Evolutionary conservation across 331 rosid species (phyloP).

Genomic region (Malus hybrid): DNA sequence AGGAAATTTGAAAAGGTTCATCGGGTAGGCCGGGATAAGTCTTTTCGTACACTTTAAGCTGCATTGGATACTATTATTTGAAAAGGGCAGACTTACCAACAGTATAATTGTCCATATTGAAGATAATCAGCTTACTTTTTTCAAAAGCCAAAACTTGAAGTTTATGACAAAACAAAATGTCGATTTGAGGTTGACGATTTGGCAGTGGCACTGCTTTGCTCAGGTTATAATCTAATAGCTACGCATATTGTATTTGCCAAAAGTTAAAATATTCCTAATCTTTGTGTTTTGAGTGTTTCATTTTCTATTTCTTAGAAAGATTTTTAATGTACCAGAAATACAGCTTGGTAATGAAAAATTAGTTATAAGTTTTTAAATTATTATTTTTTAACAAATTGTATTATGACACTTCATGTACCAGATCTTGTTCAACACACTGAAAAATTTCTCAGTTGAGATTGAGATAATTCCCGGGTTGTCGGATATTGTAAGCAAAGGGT

Average conservation of each 20-base stretch:
- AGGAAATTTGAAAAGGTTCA: no score
- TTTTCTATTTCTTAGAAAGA: neutral
- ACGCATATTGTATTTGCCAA: neutral
- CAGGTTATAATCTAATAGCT: neutral
- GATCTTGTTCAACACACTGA: no score
- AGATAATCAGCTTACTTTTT: neutral
- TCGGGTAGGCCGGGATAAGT: no score
- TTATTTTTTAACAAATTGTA: no score
- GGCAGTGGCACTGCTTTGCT: neutral
- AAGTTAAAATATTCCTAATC: neutral
- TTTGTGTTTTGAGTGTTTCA: neutral
- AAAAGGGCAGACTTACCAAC: neutral
- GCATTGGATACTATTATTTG: no score
- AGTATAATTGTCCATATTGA: neutral
- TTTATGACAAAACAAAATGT: neutral
- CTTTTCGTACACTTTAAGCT: no score
- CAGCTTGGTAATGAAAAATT: no score
- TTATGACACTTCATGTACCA: no score
- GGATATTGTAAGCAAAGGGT: neutral
- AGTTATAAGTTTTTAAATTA: no score
- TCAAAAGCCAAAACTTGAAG: neutral
- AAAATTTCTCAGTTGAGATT: neutral
- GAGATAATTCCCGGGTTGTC: neutral
- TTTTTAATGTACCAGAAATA: no score
- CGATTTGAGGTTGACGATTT: neutral